Evolutionary conservation across 306 rosid species (phyloP).

Genomic region (Begonia masoniana): DNA sequence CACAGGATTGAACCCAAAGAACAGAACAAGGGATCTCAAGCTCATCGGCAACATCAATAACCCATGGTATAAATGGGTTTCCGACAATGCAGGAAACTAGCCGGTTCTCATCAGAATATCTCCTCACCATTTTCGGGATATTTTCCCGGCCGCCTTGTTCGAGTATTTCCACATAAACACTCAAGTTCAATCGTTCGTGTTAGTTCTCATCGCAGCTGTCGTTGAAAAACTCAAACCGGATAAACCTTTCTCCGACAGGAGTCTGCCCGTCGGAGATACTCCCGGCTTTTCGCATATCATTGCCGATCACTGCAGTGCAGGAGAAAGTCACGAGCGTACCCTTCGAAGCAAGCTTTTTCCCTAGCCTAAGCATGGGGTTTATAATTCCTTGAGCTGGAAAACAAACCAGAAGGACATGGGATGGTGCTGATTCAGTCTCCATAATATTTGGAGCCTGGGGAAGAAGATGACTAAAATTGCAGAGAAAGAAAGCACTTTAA

Average conservation of each 20-base stretch:
- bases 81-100: too few species aligned
- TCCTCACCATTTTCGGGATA: too few species aligned
- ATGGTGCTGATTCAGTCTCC: neutral
- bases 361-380: conserved; percentile 53
- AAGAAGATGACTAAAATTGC: too few species aligned
- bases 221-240: conserved; percentile 36
- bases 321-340: conserved; percentile 40
- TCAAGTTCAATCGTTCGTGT: neutral
- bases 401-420: conserved; percentile 38
- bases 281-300: conserved; percentile 16
- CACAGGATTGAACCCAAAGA: too few species aligned
- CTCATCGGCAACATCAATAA: too few species aligned
- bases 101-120: too few species aligned
- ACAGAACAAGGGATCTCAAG: too few species aligned
- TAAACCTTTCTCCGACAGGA: conserved; percentile 20
- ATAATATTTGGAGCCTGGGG: neutral
- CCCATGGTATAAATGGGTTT: too few species aligned
- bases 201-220: conserved; percentile 18
- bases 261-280: conserved; percentile 5
- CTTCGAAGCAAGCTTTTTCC: conserved; percentile 25
- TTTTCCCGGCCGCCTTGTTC: conserved; percentile 24
- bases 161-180: conserved; percentile 16
- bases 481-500: too few species aligned
- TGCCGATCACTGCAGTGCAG: conserved; percentile 14
- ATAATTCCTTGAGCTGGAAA: too few species aligned